These are phyloP conservation scores for Artemisia argyi DNA, from an alignment of 129 eudicot genomes.

Conservation along the genomic window DNA sequence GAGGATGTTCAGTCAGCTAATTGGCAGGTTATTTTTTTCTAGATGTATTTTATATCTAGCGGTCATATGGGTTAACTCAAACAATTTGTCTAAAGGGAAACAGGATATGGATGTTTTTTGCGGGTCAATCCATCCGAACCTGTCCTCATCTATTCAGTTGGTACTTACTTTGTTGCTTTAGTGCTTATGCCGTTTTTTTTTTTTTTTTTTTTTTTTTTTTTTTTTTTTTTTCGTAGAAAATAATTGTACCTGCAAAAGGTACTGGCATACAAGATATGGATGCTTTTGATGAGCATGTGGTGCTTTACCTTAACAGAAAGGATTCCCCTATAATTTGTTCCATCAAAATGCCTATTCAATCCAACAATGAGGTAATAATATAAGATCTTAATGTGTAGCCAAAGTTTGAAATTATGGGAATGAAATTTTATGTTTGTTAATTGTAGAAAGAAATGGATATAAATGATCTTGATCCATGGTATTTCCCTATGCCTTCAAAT, in stretches of 20 bases:
- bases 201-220: conserved; percentile 2
- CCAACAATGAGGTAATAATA: conserved; percentile 43
- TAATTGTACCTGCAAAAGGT: conserved; percentile 62
- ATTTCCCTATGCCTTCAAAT: conserved; percentile 74
- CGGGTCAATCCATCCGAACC: too few species aligned
- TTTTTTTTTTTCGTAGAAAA: conserved; percentile 37
- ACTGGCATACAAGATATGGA: conserved; percentile 76
- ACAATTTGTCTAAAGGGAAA: too few species aligned
- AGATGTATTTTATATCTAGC: background rate
- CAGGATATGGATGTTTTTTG: too few species aligned
- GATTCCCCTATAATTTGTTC: conserved; percentile 71
- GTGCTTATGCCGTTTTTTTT: conserved; percentile 20
- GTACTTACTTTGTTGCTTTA: conserved; percentile 1
- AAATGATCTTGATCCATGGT: conserved; percentile 80
- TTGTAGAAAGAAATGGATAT: conserved; percentile 58
- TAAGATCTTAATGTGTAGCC: background rate
- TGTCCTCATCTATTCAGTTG: background rate
- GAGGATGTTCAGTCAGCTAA: conserved; percentile 46
- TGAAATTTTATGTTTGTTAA: background rate
- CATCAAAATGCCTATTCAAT: conserved; percentile 64
- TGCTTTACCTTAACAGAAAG: conserved; percentile 57
- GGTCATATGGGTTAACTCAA: background rate
- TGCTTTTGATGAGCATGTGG: conserved; percentile 63
- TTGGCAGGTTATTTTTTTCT: conserved; percentile 63
- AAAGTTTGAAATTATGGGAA: background rate